phyloP scores from a whole-genome alignment of 495 filamentous ascomycete species.

The Astrocystis sublimbata region DNA sequence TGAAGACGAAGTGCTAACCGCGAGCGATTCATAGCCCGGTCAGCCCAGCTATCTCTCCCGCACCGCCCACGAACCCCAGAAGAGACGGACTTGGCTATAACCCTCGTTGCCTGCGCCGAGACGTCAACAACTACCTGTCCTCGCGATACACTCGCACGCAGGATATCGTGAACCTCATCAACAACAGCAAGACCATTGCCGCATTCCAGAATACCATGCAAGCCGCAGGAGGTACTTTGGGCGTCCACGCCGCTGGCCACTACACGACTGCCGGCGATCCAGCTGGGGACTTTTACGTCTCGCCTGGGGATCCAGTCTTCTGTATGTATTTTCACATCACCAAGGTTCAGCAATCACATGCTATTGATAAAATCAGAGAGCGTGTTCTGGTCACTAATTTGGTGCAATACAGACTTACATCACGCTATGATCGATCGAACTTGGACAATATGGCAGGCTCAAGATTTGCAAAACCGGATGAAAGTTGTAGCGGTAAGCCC shows the following conservation, averaged over 20 bases:
- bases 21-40: background rate
- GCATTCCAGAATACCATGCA: conserved; percentile 49
- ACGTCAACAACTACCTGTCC: conserved; percentile 56
- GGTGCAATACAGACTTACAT: conserved; percentile 43
- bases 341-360: background rate
- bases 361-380: too few relatives aligned
- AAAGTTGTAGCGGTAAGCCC: conserved; percentile 29
- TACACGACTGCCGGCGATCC: conserved; percentile 46
- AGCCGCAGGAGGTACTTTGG: conserved; percentile 32
- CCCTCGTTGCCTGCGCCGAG: conserved; percentile 66
- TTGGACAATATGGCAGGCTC: conserved; percentile 68
- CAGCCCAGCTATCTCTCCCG: conserved; percentile 36
- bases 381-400: background rate
- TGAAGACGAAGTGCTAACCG: background rate
- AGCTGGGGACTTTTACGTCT: conserved; percentile 52
- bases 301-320: conserved; percentile 68
- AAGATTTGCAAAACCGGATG: conserved; percentile 38
- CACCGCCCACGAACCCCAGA: conserved; percentile 37
- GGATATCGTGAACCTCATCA: conserved; percentile 51
- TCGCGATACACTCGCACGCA: conserved; percentile 49
- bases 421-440: conserved; percentile 68
- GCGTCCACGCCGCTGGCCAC: conserved; percentile 46
- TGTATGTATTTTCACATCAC: conserved; percentile 29
- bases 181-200: conserved; percentile 43
- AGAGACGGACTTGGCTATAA: conserved; percentile 48